Evolutionary conservation across 2,329 filamentous ascomycete species (phyloP).

Genomic region (Cercospora janseana): DNA sequence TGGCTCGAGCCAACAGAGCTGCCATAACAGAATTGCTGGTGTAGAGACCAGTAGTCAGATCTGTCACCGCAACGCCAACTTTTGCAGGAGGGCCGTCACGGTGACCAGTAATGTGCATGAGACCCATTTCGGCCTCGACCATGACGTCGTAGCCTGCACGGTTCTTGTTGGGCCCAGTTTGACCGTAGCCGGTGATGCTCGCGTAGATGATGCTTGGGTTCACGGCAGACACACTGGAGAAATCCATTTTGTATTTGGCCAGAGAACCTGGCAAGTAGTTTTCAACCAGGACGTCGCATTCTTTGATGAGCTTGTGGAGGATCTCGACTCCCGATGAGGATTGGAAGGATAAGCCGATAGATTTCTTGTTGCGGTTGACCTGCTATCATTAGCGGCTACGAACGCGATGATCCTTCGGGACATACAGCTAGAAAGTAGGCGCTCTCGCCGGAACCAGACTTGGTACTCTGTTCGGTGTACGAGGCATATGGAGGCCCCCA

Average conservation of each 20-base stretch:
- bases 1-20: slow-evolving; percentile 72
- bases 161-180: slow-evolving; percentile 84
- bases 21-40: slow-evolving; percentile 96
- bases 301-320: slow-evolving; percentile 76
- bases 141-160: slow-evolving; percentile 97
- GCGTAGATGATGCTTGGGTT: slow-evolving; percentile 90
- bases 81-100: slow-evolving; percentile 90
- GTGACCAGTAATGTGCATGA: slow-evolving; percentile 96
- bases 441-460: slow-evolving; percentile 75
- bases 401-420: background rate
- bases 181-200: slow-evolving; percentile 94
- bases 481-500: slow-evolving; percentile 94
- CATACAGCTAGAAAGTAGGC: slow-evolving; percentile 88
- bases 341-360: slow-evolving; percentile 85
- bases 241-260: slow-evolving; percentile 90
- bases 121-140: slow-evolving; percentile 95
- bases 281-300: slow-evolving; percentile 91
- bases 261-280: slow-evolving; percentile 91
- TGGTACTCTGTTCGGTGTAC: slow-evolving; percentile 57
- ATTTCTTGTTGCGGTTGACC: slow-evolving; percentile 98
- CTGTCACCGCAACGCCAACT: slow-evolving; percentile 94
- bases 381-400: slow-evolving; percentile 39
- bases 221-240: slow-evolving; percentile 71
- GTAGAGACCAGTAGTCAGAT: slow-evolving; percentile 91
- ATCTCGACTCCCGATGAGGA: slow-evolving; percentile 80